These are phyloP conservation scores for Nicotiana undulata DNA, from an alignment of 257 asterid genomes.

Conservation along the genomic window DNA sequence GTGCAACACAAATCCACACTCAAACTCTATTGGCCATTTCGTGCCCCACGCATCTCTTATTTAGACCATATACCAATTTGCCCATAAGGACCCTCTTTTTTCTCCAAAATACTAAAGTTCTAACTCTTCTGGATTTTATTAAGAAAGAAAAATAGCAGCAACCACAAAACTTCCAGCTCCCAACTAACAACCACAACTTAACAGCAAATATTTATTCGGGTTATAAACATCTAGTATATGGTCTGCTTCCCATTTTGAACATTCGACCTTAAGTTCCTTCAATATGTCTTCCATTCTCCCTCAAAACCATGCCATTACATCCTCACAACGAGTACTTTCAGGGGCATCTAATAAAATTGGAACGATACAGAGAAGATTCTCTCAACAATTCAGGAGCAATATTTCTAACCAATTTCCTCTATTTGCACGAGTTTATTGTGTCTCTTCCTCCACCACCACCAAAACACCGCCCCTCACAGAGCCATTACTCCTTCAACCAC, in stretches of 20 bases:
- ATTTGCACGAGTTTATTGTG: conserved; percentile 7
- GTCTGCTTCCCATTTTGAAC: neutral
- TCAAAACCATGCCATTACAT: conserved; percentile 7
- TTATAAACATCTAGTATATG: neutral
- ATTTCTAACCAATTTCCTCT: neutral
- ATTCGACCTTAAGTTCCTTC: neutral
- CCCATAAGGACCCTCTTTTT: neutral
- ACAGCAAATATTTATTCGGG: neutral
- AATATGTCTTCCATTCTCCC: conserved; percentile 25
- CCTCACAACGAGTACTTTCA: neutral
- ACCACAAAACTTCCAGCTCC: conserved; percentile 1
- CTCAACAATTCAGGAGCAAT: too few relatives aligned
- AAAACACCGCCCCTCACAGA: neutral
- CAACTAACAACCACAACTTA: neutral
- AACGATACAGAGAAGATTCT: neutral
- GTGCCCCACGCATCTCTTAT: conserved; percentile 1
- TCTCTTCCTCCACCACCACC: conserved; percentile 14
- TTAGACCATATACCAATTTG: neutral
- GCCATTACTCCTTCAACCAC: conserved; percentile 3
- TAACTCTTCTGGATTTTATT: neutral
- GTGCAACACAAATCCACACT: neutral
- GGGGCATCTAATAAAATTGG: neutral
- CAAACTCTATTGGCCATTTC: neutral
- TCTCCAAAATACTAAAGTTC: neutral
- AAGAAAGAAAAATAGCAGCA: neutral